These are phyloP conservation scores for Penicillium brevicompactum DNA, from an alignment of 2,329 filamentous ascomycete species.

Conservation along the genomic window DNA sequence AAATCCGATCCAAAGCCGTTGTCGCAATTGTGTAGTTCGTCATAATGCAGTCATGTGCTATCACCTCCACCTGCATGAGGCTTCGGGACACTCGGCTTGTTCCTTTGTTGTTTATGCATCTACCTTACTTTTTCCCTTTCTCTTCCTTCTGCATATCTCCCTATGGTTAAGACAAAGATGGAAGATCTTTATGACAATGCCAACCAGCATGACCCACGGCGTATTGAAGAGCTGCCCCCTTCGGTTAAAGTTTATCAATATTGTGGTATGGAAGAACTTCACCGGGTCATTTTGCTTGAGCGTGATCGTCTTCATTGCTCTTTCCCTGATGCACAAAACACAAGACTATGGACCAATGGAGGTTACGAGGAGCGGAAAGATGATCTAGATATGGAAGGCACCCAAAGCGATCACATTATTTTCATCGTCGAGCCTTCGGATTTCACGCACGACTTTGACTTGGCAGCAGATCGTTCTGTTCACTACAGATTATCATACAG, in stretches of 20 bases:
- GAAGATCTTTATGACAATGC: background rate
- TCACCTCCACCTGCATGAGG: too few species aligned
- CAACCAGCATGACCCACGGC: background rate
- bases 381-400: background rate
- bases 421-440: slow-evolving; percentile 1
- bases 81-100: background rate
- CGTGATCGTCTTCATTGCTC: slow-evolving; percentile 1
- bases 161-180: background rate
- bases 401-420: slow-evolving; percentile 4
- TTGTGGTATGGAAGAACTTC: background rate
- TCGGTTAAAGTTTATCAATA: slow-evolving; percentile 7
- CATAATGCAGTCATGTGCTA: too few species aligned
- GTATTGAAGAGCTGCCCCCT: slow-evolving; percentile 1
- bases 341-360: background rate
- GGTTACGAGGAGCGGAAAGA: background rate
- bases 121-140: too few species aligned
- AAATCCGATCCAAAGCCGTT: too few species aligned
- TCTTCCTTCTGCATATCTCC: too few species aligned
- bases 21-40: background rate
- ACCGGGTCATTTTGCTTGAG: background rate
- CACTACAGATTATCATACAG: background rate
- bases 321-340: background rate
- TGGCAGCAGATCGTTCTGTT: background rate
- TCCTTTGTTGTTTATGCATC: too few species aligned
- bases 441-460: background rate